Evolutionary conservation across 179 eudicot species (phyloP).

Genomic region (Beta corolliflora): DNA sequence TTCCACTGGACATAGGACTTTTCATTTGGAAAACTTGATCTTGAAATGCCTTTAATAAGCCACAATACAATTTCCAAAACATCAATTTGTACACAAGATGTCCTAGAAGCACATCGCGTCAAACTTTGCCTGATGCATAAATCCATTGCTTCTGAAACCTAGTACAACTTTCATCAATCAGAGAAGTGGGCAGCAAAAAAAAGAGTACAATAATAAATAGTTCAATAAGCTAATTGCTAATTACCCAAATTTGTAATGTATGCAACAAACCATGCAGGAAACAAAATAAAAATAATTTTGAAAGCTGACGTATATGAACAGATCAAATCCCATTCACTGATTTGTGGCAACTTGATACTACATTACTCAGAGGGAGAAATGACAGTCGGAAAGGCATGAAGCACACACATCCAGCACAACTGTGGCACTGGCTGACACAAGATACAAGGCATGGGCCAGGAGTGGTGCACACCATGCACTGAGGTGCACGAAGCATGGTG

Average conservation of each 20-base stretch:
- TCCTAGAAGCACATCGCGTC: conserved; percentile 47
- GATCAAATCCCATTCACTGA: not conserved
- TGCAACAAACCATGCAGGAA: not conserved
- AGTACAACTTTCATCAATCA: conserved; percentile 23
- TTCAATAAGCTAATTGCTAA: not conserved
- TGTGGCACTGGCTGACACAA: too few relatives aligned
- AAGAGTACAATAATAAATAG: not conserved
- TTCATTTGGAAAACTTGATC: conserved; percentile 60
- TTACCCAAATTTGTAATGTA: not conserved
- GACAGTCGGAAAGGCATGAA: not conserved
- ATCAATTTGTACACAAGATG: conserved; percentile 46
- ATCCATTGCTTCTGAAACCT: conserved; percentile 90
- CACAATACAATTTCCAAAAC: conserved; percentile 62
- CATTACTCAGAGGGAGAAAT: not conserved
- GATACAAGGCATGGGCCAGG: too few relatives aligned
- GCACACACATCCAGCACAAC: too few relatives aligned
- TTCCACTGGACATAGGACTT: conserved; percentile 75
- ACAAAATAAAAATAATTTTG: not conserved
- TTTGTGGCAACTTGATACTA: not conserved
- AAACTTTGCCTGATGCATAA: conserved; percentile 59
- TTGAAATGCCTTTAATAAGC: conserved; percentile 60
- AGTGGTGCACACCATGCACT: too few relatives aligned
- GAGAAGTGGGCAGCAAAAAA: not conserved
- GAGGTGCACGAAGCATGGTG: too few relatives aligned
- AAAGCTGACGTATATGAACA: conserved; percentile 9